phyloP scores from a whole-genome alignment of 169 alveolate species.

The Plasmodium yoelii region DNA sequence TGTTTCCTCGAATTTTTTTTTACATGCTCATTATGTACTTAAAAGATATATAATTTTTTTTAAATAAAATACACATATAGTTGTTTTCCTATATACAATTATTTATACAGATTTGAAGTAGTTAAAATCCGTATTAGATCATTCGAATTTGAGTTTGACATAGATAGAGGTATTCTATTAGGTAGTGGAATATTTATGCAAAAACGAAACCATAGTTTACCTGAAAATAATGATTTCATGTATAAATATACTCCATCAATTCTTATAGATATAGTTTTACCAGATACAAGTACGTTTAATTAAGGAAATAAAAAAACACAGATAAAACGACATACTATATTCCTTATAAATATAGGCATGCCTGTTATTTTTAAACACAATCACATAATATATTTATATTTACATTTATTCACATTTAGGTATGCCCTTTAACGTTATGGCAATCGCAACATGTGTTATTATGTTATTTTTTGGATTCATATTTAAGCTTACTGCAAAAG shows the following conservation, averaged over 20 bases:
- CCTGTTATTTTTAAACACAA: neutral
- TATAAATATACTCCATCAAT: conserved; percentile 68
- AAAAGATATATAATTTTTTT: conserved; percentile 1
- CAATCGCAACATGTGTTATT: conserved; percentile 66
- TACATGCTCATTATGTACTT: neutral
- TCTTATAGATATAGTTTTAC: conserved; percentile 45
- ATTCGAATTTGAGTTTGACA: conserved; percentile 72
- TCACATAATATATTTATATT: conserved; percentile 1
- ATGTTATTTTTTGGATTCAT: conserved; percentile 75
- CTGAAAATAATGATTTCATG: conserved; percentile 37
- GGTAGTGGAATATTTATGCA: conserved; percentile 73
- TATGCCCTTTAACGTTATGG: conserved; percentile 76
- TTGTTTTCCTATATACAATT: conserved; percentile 10
- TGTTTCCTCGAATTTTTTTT: neutral
- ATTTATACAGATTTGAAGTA: conserved; percentile 59
- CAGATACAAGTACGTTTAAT: conserved; percentile 67
- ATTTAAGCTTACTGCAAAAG: conserved; percentile 72
- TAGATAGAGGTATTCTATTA: conserved; percentile 69
- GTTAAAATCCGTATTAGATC: conserved; percentile 61
- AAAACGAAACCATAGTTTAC: conserved; percentile 41
- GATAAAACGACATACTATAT: neutral
- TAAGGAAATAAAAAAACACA: conserved; percentile 6
- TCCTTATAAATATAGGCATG: neutral
- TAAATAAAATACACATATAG: neutral
- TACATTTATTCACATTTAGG: conserved; percentile 33